phyloP scores from a whole-genome alignment of 495 filamentous ascomycete genomes.

The Cercophora samala region DNA sequence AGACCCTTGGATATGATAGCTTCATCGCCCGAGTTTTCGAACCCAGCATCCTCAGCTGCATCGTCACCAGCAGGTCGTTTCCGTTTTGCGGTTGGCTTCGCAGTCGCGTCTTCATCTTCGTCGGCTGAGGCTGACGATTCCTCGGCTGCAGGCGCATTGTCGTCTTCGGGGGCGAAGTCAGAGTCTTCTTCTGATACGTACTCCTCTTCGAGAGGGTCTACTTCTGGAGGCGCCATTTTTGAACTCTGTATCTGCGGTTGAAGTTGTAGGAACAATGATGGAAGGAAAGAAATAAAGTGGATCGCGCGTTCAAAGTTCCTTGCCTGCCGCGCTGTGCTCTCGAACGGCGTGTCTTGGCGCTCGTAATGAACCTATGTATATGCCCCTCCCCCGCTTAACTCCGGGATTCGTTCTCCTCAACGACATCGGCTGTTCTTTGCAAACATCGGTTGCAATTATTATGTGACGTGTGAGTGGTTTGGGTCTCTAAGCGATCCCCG shows the following conservation, averaged over 20 bases:
- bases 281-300: conserved; percentile 9
- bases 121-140: conserved; percentile 45
- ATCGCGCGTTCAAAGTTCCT: not conserved
- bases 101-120: conserved; percentile 29
- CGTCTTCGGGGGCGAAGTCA: conserved; percentile 65
- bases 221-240: conserved; percentile 23
- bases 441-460: not conserved
- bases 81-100: conserved; percentile 25
- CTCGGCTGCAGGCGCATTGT: conserved; percentile 35
- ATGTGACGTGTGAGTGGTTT: not conserved
- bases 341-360: conserved; percentile 15
- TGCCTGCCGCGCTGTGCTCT: conserved; percentile 12
- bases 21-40: conserved; percentile 75
- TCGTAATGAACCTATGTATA: too few species aligned
- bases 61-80: conserved; percentile 41
- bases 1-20: conserved; percentile 61
- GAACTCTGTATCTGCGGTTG: not conserved
- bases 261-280: conserved; percentile 1
- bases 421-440: not conserved
- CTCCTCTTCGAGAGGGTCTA: conserved; percentile 48
- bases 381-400: not conserved
- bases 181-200: conserved; percentile 73
- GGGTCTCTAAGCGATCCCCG: not conserved
- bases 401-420: conserved; percentile 6
- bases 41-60: conserved; percentile 44